Base-by-base conservation (phyloP, 371 early-diverging fungal genomes). In the Apophysomyces trapeziformis region DNA sequence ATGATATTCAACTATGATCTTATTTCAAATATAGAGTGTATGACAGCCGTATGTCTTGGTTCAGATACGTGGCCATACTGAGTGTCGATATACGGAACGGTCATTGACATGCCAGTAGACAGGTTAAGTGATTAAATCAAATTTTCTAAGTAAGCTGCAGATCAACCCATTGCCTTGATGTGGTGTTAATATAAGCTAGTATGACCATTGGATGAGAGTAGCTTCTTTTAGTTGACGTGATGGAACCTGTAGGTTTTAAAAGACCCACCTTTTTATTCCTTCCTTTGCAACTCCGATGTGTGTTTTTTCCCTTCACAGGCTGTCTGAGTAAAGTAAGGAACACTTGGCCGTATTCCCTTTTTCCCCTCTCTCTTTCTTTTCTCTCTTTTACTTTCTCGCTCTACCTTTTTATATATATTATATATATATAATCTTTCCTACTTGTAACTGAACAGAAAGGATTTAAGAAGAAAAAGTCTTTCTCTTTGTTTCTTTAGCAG, bases 401-500 rank as follows among this genome's bases (percentile, higher is more conserved):
- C 47, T 21, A 7, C 13, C 4, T 41, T 41, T 41, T 41, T 41
- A 41, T 11, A 13, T 41, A 41, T 11, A 41, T 11, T 8, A 13
- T 11, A 41, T 26, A 26, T 26, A 26, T 26, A 26, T 26, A 26
- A 26, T 26, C 32, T 26, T 26, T 26, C 2, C 2, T 26, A 26
- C 2, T 26, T 26, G 32, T 26, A 26, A 26, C 32, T 26, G 41
- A 41, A 41, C 11, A 41, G 13, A 41, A 41, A 41, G 13, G 0
- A 41, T 11, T 1, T 13, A 41, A 13, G 41, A 59, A 14, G 59
- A 57, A 57, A 26, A 57, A 57, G 26, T 11, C 35, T 9, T 58
- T 58, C 38, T 58, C 44, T 38, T 21, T 41, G 38, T 60, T 41
- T 60, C 38, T 41, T 37, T 14, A n/a, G 9, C 60, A 60, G 18